Evolutionary conservation across 2,329 filamentous ascomycete genomes (phyloP), one percentile per base, ranked within the genome.

Genomic region (Penicillium aurantiogriseum): DNA sequence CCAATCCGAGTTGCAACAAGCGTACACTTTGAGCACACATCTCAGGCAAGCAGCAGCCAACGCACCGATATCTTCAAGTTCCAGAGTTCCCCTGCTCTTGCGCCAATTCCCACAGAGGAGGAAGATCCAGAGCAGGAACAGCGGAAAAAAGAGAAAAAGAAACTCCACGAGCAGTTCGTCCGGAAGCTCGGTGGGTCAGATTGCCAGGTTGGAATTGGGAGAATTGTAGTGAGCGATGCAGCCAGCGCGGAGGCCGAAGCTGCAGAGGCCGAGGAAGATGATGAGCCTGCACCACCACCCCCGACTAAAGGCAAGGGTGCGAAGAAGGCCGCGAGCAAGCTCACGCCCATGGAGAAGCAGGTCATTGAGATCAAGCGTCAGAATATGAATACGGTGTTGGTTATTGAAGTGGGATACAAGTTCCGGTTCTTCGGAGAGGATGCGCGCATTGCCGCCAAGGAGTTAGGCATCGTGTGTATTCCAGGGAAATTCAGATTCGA

Each of bases 361-460:
- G 89, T 96, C 57, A 82, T 99, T 6, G 92, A 96, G 19, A 96
- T 99, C 74, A 99, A 99, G 77, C 83, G 87, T 59, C 90, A 93
- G 66, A 88, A 97, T 71, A 83, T 91, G 78, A 94, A 97, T 71
- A 94, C 93, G 0, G 69, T 99, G 21, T 81, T 99, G 33, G 89
- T 97, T 13, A 87, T 97, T 51, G 93, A 99, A 73, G 94, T 97
- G 9, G 94, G 94, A 50, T 99, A 99, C 78, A 99, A 99, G 73
- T 99, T 96, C 76, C 88, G 90, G 35, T 96, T 99, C 78, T 96
- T 96, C 70, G 94, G 94, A 11, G 93, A 97, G 69, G 94, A 99
- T 78, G 94, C 94, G 9, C 85, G 92, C 52, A 85, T 86, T 53
- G 94, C 93, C 5, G 90, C 92, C 13, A 96, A 93, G 73, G 91